Conservation (phyloP, 2,329 filamentous ascomycete species). For the Colletotrichum liriopes region DNA sequence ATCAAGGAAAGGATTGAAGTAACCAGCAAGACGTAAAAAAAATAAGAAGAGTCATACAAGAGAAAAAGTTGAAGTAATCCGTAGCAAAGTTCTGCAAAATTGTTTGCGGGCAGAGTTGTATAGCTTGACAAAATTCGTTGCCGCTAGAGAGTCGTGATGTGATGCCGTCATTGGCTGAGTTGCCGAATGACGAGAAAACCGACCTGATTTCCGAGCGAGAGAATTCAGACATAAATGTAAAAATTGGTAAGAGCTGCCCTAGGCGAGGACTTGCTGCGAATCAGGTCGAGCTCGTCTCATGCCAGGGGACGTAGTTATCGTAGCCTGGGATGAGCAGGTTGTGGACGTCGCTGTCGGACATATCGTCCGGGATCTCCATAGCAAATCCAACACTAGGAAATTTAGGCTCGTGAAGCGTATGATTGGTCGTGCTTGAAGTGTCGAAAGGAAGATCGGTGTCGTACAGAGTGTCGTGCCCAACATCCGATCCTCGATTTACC, state of each 20-base stretch:
- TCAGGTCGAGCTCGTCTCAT: slow-evolving; percentile 7
- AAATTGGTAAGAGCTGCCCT: background rate
- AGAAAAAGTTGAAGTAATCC: slow-evolving; percentile 30
- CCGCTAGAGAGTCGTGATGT: background rate
- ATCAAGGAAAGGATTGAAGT: slow-evolving; percentile 36
- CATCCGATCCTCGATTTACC: background rate
- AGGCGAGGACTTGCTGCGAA: background rate
- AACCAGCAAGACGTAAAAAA: slow-evolving; percentile 25
- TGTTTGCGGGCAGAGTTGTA: slow-evolving; percentile 25
- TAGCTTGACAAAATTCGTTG: slow-evolving; percentile 38
- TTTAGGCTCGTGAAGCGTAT: slow-evolving; percentile 4
- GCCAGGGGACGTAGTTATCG: slow-evolving; percentile 36
- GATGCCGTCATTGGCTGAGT: background rate
- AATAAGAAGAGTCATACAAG: slow-evolving; percentile 41
- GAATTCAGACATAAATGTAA: slow-evolving; percentile 20
- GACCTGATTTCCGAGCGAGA: slow-evolving; percentile 4
- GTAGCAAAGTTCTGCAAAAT: slow-evolving; percentile 36
- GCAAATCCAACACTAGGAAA: slow-evolving; percentile 27
- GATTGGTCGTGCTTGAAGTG: background rate
- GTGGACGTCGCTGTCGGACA: slow-evolving; percentile 37
- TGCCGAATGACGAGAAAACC: background rate
- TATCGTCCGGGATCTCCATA: slow-evolving; percentile 39
- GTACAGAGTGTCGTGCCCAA: background rate
- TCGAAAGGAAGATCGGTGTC: slow-evolving; percentile 1
- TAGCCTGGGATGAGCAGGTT: slow-evolving; percentile 38